A percentile compares a stretch with the other conserved stretches of the same genome.
These are phyloP conservation scores for Sclerotinia borealis DNA, from an alignment of 2,329 filamentous ascomycete species.

Conservation along the genomic window DNA sequence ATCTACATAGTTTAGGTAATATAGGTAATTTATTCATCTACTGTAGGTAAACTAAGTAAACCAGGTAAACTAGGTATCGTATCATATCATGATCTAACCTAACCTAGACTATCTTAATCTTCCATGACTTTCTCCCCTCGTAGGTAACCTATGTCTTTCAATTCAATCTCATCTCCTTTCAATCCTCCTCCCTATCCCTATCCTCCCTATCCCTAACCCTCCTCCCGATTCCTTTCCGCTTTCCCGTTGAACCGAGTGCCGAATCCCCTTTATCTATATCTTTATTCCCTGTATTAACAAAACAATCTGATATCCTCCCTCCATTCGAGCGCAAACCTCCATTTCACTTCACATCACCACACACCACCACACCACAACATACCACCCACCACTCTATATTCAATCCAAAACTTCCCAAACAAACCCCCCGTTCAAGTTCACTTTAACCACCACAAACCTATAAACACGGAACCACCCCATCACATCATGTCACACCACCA, in stretches of 20 bases:
- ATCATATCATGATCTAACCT: too few species aligned
- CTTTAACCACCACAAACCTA: not conserved
- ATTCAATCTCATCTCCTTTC: not conserved
- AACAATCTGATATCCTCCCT: not conserved
- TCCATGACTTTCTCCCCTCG: too few species aligned
- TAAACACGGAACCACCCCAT: not conserved
- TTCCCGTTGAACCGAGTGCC: too few species aligned
- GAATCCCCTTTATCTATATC: not conserved
- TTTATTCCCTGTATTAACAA: too few species aligned
- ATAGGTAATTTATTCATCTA: too few species aligned
- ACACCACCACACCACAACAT: not conserved
- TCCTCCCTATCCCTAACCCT: not conserved
- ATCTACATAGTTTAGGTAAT: too few species aligned
- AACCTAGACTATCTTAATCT: too few species aligned
- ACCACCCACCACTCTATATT: not conserved
- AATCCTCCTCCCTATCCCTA: not conserved
- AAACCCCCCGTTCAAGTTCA: too few species aligned
- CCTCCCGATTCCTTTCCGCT: too few species aligned
- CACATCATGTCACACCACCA: not conserved
- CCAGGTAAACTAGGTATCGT: too few species aligned
- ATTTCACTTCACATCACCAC: not conserved
- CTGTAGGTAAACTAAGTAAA: too few species aligned
- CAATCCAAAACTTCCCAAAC: not conserved
- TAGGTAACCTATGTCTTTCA: not conserved
- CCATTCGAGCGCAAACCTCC: not conserved